Evolutionary conservation across 2,329 filamentous ascomycete genomes (phyloP).

Genomic region (Parastagonospora nodorum): DNA sequence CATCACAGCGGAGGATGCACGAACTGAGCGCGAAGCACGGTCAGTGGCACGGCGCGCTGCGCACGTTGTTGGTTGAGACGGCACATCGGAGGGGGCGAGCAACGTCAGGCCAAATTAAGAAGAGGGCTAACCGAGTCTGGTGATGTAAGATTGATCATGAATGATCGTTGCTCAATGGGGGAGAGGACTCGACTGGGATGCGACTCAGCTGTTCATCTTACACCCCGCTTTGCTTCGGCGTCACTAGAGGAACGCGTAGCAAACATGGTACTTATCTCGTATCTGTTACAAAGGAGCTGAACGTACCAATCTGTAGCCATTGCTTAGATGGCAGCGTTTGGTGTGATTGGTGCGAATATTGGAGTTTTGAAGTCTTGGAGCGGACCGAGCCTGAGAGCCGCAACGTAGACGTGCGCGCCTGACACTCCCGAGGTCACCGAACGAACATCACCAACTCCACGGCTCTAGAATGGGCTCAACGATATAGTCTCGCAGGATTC

Average conservation of each 20-base stretch:
- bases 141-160: neutral
- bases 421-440: no score
- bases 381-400: neutral
- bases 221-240: neutral
- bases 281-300: no score
- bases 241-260: neutral
- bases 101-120: neutral
- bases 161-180: neutral
- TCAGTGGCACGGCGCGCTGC: neutral
- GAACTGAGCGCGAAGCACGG: neutral
- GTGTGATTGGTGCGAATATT: no score
- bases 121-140: neutral
- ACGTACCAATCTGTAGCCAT: no score
- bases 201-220: neutral
- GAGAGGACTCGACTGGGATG: neutral
- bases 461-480: no score
- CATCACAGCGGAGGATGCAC: neutral
- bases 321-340: no score
- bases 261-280: neutral
- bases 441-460: no score
- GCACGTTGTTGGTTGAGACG: slow-evolving; percentile 1
- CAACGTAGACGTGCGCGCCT: neutral
- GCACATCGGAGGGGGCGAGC: neutral
- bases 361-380: neutral
- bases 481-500: no score